Base-by-base conservation (phyloP, 2,329 filamentous ascomycete genomes). In the Pseudogymnoascus sp. region DNA sequence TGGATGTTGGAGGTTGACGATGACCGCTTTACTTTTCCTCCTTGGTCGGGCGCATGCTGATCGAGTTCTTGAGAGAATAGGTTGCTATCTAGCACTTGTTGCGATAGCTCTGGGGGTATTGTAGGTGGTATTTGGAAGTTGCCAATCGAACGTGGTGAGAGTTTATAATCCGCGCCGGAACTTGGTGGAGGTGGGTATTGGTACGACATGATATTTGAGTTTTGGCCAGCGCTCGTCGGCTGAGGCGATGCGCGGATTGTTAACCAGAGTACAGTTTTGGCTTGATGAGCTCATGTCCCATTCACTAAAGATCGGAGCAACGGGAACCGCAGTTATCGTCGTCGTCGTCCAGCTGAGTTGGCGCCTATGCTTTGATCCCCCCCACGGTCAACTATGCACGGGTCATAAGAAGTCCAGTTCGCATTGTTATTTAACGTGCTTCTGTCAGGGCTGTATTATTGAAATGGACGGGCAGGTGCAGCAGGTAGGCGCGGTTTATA, bases 1-100 rank as follows among this genome's bases (percentile, higher is more conserved):
- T 76, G 76, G 65, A 79, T 75, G 71, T 78, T 79, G 68, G 81
- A 78, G 50, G 79, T 80, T 66, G 81, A 81, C 71, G 80, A 74
- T 59, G 81, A 78, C 69, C 79, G 79, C 71, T 81, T 82, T 64
- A 73, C 66, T 65, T 73, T 73, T 31, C 67, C 65, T 38, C 16
- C 59, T 16, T 42, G 59, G 34, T 60, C 59, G 12, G 59, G 25
- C 21, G 2, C 34, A 60, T 25, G 59, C 34, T 42, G 59, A 38
- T 60, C 8, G 7, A 60, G 36, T 12, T 60, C 59, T 40, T 60
- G 59, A 28, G 59, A 56, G 28, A 56, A 56, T 18, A 56, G 50
- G 28, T 56, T 56, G 50, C 50, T 56, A 56, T 56, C 50, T 21
- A 56, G 50, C 28, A 56, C 50, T 34, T 56, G 34, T 40, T 60